Evolutionary conservation across 2,329 filamentous ascomycete genomes (phyloP).

Genomic region (Ascochyta fabae): DNA sequence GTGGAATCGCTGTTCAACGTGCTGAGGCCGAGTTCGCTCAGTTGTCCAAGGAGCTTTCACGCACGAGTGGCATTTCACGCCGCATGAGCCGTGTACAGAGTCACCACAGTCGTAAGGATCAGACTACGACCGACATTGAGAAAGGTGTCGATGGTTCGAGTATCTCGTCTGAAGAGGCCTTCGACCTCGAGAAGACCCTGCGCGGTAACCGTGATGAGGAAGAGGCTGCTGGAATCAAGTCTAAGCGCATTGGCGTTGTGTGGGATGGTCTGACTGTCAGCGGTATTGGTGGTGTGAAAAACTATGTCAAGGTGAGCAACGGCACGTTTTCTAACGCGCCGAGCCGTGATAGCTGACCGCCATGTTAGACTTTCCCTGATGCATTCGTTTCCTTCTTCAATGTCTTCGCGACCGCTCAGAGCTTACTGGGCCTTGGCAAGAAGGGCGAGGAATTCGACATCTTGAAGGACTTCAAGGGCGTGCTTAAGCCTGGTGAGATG

Average conservation of each 20-base stretch:
- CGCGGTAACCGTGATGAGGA: slow-evolving; percentile 75
- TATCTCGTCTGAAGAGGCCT: slow-evolving; percentile 57
- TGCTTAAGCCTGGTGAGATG: slow-evolving; percentile 78
- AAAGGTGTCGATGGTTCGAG: slow-evolving; percentile 54
- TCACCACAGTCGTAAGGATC: slow-evolving; percentile 50
- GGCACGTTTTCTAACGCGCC: slow-evolving; percentile 21
- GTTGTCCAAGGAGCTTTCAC: slow-evolving; percentile 59
- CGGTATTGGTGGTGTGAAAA: slow-evolving; percentile 75
- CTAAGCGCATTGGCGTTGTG: slow-evolving; percentile 74
- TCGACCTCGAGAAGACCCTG: slow-evolving; percentile 77
- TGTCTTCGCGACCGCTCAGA: slow-evolving; percentile 68
- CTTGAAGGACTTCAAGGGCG: slow-evolving; percentile 71
- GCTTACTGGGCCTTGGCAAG: slow-evolving; percentile 68
- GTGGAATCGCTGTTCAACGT: slow-evolving; percentile 65
- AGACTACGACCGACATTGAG: slow-evolving; percentile 61
- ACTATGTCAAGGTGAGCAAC: slow-evolving; percentile 61
- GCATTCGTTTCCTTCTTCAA: slow-evolving; percentile 80
- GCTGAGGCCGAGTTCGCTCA: slow-evolving; percentile 75
- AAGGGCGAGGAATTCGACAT: slow-evolving; percentile 77
- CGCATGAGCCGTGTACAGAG: slow-evolving; percentile 55
- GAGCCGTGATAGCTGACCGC: slow-evolving; percentile 17
- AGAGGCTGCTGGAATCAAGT: slow-evolving; percentile 76
- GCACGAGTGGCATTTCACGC: slow-evolving; percentile 47
- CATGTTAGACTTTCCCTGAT: slow-evolving; percentile 72
- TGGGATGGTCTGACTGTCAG: slow-evolving; percentile 80